These are phyloP conservation scores for Panaeolus cyanescens DNA, from an alignment of 768 basidiomycete genomes.

Conservation along the genomic window DNA sequence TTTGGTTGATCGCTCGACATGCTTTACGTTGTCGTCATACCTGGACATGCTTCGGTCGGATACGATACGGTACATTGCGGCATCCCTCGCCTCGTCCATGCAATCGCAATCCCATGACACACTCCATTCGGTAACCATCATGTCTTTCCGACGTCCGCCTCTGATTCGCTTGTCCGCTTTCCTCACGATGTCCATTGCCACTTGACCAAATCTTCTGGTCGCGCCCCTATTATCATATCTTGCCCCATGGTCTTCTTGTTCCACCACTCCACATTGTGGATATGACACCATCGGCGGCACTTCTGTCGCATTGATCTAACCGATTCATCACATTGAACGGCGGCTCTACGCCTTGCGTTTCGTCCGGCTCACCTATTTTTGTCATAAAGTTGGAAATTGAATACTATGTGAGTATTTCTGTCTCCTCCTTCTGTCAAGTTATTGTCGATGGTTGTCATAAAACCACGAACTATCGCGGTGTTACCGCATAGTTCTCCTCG, in stretches of 20 bases:
- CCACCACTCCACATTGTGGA: background rate
- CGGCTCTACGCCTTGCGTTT: background rate
- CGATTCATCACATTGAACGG: background rate
- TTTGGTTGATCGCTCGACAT: background rate
- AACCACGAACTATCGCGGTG: background rate
- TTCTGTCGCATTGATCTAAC: background rate
- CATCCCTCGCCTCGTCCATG: background rate
- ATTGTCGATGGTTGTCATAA: background rate
- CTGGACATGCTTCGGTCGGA: background rate
- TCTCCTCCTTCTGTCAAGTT: background rate
- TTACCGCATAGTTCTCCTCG: background rate
- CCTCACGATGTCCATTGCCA: background rate
- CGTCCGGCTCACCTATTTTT: background rate
- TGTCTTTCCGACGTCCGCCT: too few species aligned
- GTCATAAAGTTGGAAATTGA: conserved; percentile 84
- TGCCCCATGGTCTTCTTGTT: background rate
- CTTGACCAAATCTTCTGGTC: background rate
- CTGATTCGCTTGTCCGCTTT: background rate
- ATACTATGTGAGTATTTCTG: conserved; percentile 70
- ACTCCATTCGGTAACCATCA: background rate
- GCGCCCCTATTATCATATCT: background rate
- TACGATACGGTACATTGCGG: background rate
- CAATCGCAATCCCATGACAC: conserved; percentile 1
- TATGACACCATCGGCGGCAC: background rate
- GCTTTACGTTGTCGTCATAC: background rate